A percentile compares a stretch with the other conserved stretches of the same genome.
These are phyloP conservation scores for Haberlea rhodopensis DNA, from an alignment of 257 asterid species.

Conservation along the genomic window DNA sequence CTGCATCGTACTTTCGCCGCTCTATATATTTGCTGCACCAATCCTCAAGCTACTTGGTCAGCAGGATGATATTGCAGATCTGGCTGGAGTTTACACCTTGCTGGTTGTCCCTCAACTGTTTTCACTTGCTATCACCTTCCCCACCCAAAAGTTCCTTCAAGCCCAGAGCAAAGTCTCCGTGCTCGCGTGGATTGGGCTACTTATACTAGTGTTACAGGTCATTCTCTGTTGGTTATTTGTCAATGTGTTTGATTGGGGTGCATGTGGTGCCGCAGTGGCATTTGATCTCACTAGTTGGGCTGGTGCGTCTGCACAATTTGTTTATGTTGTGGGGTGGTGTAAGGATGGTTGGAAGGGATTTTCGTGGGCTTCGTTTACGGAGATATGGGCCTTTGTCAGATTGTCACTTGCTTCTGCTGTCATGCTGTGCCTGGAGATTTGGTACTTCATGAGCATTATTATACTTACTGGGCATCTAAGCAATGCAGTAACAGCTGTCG, in stretches of 20 bases:
- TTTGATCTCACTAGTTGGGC: slow-evolving; percentile 40
- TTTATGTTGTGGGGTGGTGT: too few species aligned
- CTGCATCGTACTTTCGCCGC: slow-evolving; percentile 32
- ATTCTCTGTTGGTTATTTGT: slow-evolving; percentile 41
- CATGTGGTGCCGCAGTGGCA: slow-evolving; percentile 42
- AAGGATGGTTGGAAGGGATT: too few species aligned
- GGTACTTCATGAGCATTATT: too few species aligned
- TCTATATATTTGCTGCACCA: slow-evolving; percentile 47
- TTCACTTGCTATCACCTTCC: slow-evolving; percentile 38
- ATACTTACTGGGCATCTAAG: slow-evolving; percentile 49
- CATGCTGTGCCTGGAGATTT: too few species aligned
- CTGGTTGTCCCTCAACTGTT: slow-evolving; percentile 40
- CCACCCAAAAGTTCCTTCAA: slow-evolving; percentile 49
- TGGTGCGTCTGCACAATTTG: slow-evolving; percentile 28
- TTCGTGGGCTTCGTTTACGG: slow-evolving; percentile 37
- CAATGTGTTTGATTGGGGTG: slow-evolving; percentile 35
- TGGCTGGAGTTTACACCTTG: slow-evolving; percentile 40
- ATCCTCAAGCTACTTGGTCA: slow-evolving; percentile 47
- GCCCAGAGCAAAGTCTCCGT: slow-evolving; percentile 51
- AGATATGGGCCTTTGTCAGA: too few species aligned
- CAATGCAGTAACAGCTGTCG: slow-evolving; percentile 44
- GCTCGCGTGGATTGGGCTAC: slow-evolving; percentile 37
- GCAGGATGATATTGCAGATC: slow-evolving; percentile 39
- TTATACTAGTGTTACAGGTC: slow-evolving; percentile 32
- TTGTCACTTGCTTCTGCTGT: too few species aligned